These are phyloP conservation scores for Gracilaria domingensis DNA, from an alignment of 23 red algal genomes.

Conservation along the genomic window DNA sequence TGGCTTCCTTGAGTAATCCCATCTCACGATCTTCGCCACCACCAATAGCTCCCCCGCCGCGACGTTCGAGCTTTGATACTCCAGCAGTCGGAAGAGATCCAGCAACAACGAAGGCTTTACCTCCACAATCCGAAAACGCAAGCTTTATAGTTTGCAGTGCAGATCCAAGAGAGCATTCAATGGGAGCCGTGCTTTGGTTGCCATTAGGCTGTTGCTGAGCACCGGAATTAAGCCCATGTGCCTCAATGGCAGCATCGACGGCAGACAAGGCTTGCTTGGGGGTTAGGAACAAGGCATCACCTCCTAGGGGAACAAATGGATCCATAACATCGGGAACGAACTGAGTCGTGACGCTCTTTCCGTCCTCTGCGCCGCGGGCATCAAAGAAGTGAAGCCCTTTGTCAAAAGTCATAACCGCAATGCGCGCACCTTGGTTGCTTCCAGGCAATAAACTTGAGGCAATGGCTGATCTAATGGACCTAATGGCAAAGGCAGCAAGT, in stretches of 20 bases:
- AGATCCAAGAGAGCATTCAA: conserved; percentile 69
- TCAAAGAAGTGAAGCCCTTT: conserved; percentile 85
- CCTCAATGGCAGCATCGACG: conserved; percentile 64
- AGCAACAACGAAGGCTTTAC: conserved; percentile 81
- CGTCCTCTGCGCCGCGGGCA: conserved; percentile 62
- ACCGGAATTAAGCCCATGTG: conserved; percentile 47
- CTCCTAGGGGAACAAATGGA: conserved; percentile 86
- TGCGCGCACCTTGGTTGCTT: conserved; percentile 61
- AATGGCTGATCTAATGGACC: conserved; percentile 76
- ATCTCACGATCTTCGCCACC: conserved; percentile 92
- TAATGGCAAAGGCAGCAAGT: conserved; percentile 69
- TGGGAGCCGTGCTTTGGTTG: conserved; percentile 6
- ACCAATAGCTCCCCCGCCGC: conserved; percentile 74
- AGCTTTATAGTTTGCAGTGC: conserved; percentile 56
- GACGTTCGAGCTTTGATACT: conserved; percentile 67
- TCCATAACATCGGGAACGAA: conserved; percentile 85
- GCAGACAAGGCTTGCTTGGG: conserved; percentile 66
- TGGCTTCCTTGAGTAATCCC: conserved; percentile 78
- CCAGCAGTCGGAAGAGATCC: conserved; percentile 77
- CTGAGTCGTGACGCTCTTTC: conserved; percentile 68
- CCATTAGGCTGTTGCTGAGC: conserved; percentile 16
- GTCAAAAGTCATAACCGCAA: conserved; percentile 84
- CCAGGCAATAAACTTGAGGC: conserved; percentile 48
- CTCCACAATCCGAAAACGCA: conserved; percentile 65
- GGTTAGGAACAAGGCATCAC: conserved; percentile 71